phyloP scores from a whole-genome alignment of 2,329 filamentous ascomycete species.

The Beauveria brongniartii region DNA sequence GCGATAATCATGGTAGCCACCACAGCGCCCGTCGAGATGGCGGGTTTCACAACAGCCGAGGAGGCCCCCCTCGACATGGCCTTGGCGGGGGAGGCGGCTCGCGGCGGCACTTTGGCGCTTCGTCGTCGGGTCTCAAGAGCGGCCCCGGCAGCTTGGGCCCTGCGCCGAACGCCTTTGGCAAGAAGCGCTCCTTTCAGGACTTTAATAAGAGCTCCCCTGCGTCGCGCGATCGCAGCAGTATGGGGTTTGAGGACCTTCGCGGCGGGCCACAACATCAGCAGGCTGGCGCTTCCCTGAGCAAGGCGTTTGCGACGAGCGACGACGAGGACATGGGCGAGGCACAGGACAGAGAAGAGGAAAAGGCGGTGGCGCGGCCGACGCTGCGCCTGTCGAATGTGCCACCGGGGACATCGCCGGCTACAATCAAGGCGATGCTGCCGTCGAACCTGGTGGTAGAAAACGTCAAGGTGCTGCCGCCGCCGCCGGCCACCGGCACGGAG shows the following conservation, averaged over 20 bases:
- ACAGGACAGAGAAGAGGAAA: constrained; percentile 42
- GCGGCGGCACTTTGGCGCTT: constrained; percentile 58
- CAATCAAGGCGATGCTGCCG: constrained; percentile 52
- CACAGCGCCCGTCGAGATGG: background rate
- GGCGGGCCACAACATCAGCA: constrained; percentile 23
- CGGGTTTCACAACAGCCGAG: background rate
- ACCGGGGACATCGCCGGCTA: constrained; percentile 49
- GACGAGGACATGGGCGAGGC: constrained; percentile 43
- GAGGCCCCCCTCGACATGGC: constrained; percentile 19
- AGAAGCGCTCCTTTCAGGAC: constrained; percentile 44
- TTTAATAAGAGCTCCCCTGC: constrained; percentile 26
- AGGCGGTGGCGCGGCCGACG: constrained; percentile 54
- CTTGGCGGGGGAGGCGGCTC: constrained; percentile 24
- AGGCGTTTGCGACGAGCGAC: constrained; percentile 64
- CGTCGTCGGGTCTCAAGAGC: constrained; percentile 41
- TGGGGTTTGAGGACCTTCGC: constrained; percentile 32
- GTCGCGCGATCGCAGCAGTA: constrained; percentile 19
- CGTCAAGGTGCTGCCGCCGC: constrained; percentile 59
- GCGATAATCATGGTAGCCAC: constrained; percentile 15
- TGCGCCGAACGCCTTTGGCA: constrained; percentile 38
- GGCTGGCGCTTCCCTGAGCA: constrained; percentile 39
- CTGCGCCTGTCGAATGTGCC: constrained; percentile 54
- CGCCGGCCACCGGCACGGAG: constrained; percentile 43
- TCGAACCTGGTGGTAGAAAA: constrained; percentile 58
- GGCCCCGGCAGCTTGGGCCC: constrained; percentile 56